Evolutionary conservation across 495 filamentous ascomycete species (phyloP), one percentile per base, ranked within the genome.

Genomic region (Rusavskia elegans): DNA sequence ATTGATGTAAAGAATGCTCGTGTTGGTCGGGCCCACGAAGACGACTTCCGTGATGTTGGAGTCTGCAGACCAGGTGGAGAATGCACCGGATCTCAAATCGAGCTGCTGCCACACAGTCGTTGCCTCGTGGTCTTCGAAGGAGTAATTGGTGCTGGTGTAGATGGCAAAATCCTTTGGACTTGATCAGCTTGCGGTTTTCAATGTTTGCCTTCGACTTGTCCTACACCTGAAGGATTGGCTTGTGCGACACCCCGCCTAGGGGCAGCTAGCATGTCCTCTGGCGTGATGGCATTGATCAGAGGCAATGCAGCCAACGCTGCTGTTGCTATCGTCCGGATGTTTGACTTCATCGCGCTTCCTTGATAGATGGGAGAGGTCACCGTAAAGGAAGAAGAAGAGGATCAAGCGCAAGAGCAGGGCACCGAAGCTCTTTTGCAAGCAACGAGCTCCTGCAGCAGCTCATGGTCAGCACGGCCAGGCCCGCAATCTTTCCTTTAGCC

Each of bases 1-100:
- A 53, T 72, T 73, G 63, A 74, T 63, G 55, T 75, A 75, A 35
- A 75, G 53, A 30, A 75, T 53, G 16, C 64, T 63, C 2, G 68
- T 70, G 45, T 69, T 60, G 46, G 56, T 68, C 2, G 65, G 59
- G 19, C 66, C 67, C 23, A 72, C 35, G 68, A 70, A 75, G 48
- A 64, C 54, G 29, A 73, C 55, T 58, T 73, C 71, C 19, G 64
- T 65, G 48, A 73, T 64, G 61, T 69, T 66, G 55, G 65, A 65
- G 49, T 69, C 69, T 20, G 71, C 56, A 10, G 64, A 66, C 30
- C 69, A 64, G 17, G 59, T 51, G 5, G 54, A 64, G 49, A 65
- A 62, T 3, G 67, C 58, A 1, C 71, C 69, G 13, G 66, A 62
- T 23, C 63, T 53, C 20, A 75, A 36, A 54, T 73, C 67, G 14